Evolutionary conservation across 2,329 filamentous ascomycete species (phyloP).

Genomic region (Dichotomopilus funicola): DNA sequence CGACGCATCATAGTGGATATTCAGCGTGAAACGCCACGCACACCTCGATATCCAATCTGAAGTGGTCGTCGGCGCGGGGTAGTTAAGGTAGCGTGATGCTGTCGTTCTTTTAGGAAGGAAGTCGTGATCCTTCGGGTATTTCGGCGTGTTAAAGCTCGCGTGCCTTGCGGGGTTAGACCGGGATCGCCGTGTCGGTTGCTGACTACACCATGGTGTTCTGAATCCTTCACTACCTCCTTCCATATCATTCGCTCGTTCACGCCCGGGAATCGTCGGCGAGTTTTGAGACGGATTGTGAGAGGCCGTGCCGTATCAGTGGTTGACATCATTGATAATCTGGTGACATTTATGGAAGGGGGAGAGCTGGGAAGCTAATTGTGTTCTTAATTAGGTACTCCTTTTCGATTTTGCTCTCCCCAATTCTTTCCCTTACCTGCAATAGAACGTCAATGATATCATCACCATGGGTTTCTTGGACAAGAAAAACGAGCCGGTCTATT

Average conservation of each 20-base stretch:
- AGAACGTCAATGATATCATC: neutral
- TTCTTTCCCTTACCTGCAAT: neutral
- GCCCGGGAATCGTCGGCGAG: neutral
- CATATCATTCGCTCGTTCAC: neutral
- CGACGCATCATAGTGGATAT: neutral
- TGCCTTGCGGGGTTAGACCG: neutral
- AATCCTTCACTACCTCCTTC: neutral
- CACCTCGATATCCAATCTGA: neutral
- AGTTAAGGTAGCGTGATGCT: neutral
- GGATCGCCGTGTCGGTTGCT: neutral
- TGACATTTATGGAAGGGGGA: neutral
- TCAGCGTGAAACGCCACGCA: neutral
- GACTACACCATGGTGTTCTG: neutral
- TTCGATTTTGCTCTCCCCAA: too few species aligned
- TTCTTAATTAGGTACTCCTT: too few species aligned
- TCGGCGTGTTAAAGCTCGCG: neutral
- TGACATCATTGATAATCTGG: neutral
- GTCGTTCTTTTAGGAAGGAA: neutral
- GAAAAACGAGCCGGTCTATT: neutral
- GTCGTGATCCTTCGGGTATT: neutral
- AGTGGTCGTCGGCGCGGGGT: neutral
- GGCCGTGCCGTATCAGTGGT: neutral
- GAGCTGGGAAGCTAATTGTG: too few species aligned
- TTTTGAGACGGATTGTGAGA: neutral
- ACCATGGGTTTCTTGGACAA: neutral